phyloP scores from a whole-genome alignment of 2,329 filamentous ascomycete genomes.

The Beauveria brongniartii region DNA sequence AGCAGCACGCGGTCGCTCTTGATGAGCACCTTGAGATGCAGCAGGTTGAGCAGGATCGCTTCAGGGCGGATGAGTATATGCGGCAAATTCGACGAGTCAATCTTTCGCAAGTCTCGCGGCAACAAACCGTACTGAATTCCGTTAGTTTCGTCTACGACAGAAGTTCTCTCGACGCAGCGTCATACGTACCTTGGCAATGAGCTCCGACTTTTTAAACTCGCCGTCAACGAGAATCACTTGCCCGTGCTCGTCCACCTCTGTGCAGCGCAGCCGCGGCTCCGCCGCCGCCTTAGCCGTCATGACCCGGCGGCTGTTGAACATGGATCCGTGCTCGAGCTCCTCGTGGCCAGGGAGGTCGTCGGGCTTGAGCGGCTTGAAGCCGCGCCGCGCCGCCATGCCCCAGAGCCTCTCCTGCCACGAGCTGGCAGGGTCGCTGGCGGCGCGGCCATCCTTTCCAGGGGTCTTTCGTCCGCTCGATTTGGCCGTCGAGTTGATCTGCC shows the following conservation, averaged over 20 bases:
- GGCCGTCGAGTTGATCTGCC: conserved; percentile 9
- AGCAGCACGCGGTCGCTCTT: conserved; percentile 91
- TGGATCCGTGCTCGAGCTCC: conserved; percentile 22
- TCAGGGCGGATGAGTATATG: conserved; percentile 91
- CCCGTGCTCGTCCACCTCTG: conserved; percentile 87
- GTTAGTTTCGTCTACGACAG: neutral
- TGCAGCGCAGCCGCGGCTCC: conserved; percentile 82
- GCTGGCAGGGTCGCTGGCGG: conserved; percentile 15
- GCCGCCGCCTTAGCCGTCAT: conserved; percentile 69
- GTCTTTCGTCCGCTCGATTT: neutral
- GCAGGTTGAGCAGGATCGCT: conserved; percentile 87
- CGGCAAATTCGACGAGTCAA: conserved; percentile 90
- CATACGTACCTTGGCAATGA: conserved; percentile 73
- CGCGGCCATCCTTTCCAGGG: neutral
- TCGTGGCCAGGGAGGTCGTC: conserved; percentile 45
- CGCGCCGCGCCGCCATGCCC: conserved; percentile 31
- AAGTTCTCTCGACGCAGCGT: no score
- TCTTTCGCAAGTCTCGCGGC: conserved; percentile 91
- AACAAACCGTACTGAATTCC: conserved; percentile 69
- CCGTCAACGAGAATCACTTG: conserved; percentile 88
- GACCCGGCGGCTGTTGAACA: conserved; percentile 62
- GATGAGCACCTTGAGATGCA: conserved; percentile 93
- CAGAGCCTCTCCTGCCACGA: conserved; percentile 44
- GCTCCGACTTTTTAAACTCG: conserved; percentile 94
- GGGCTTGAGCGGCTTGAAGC: conserved; percentile 38